These are phyloP conservation scores for Pyrenophora graminea DNA, from an alignment of 2,329 filamentous ascomycete genomes.

Conservation along the genomic window DNA sequence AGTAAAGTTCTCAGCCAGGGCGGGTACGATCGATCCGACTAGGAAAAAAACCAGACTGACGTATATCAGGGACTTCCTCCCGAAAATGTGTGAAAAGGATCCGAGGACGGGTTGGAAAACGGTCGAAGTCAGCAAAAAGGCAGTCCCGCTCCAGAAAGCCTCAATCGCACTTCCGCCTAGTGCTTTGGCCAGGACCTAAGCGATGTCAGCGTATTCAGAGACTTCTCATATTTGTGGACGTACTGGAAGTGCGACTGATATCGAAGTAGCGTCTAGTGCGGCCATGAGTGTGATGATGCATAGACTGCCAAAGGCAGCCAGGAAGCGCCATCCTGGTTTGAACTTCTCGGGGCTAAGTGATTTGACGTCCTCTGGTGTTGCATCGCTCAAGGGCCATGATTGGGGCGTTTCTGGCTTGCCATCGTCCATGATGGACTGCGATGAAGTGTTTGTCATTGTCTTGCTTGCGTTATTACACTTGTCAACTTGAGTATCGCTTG, in stretches of 20 bases:
- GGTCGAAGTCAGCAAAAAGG: conserved; percentile 47
- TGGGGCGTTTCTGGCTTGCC: conserved; percentile 8
- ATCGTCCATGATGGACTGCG: conserved; percentile 16
- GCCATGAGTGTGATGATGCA: conserved; percentile 63
- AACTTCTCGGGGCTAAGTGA: conserved; percentile 25
- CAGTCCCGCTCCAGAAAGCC: conserved; percentile 50
- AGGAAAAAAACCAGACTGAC: conserved; percentile 44
- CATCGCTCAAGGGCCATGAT: conserved; percentile 10
- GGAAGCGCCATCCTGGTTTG: conserved; percentile 38
- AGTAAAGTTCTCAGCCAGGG: conserved; percentile 46
- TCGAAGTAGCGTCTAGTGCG: conserved; percentile 67
- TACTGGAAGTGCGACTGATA: conserved; percentile 62
- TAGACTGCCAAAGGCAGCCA: conserved; percentile 51
- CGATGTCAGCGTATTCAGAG: conserved; percentile 4
- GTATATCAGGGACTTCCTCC: conserved; percentile 46
- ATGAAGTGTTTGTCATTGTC: conserved; percentile 16
- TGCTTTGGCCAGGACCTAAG: conserved; percentile 44
- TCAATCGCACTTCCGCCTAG: conserved; percentile 47
- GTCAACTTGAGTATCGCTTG: too few relatives aligned
- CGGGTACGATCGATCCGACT: conserved; percentile 44
- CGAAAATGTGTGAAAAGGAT: conserved; percentile 48
- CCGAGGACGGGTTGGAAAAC: conserved; percentile 49
- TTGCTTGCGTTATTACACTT: too few relatives aligned
- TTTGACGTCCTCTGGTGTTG: conserved; percentile 13
- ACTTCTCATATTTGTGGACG: background rate